Base-by-base conservation (phyloP, 306 rosid genomes). In the Urtica urens region DNA sequence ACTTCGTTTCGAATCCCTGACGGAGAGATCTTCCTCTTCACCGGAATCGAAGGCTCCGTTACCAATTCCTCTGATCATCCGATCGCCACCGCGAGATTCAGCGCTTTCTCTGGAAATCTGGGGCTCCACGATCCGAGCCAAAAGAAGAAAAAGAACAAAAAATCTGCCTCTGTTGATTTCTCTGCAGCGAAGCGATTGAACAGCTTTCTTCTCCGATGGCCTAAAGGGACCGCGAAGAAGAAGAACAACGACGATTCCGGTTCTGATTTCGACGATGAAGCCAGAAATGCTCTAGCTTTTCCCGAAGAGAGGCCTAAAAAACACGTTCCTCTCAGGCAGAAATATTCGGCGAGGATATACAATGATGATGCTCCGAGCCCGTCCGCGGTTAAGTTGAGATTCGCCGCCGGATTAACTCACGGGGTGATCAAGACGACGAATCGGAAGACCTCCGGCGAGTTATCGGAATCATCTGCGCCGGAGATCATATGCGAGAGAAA, bases 1-100 rank as follows among this genome's bases (percentile, higher is more conserved):
- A 84, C 90, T 43, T 84, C 84, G 17, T 88, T 88, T 54, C 66
- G 90, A 74, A 78, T 88, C 38, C 86, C 95, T 16, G 97, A 88
- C 66, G 82, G 83, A 16, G 97, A 88, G 80, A 83, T 84, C 49
- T 81, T 88, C 77, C 47, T 81, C 59, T 81, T 81, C 76, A 78
- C 93, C 0, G 88, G 82, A 16, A 64, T 69, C 20, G 93, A 83
- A 44, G 73, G 12, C 9, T 71, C 77, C 43, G 78, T 73, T 58
- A 65, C 55, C 28, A 69, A 59, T 57, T 64, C n/a, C n/a, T n/a
- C n/a, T n/a, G n/a, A n/a, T n/a, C n/a, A n/a, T n/a, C 34, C 41
- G 78, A 70, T 20, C 67, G 72, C 64, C 30, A 72, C 77, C 24
- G 38, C 51, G 34, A 74, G 68, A 59, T 58, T 76, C 53, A 47